Percentiles rank a stretch among this genome's conserved stretches.
Conservation (phyloP, 148 eudicot genomes). For the Beta vulgaris region DNA sequence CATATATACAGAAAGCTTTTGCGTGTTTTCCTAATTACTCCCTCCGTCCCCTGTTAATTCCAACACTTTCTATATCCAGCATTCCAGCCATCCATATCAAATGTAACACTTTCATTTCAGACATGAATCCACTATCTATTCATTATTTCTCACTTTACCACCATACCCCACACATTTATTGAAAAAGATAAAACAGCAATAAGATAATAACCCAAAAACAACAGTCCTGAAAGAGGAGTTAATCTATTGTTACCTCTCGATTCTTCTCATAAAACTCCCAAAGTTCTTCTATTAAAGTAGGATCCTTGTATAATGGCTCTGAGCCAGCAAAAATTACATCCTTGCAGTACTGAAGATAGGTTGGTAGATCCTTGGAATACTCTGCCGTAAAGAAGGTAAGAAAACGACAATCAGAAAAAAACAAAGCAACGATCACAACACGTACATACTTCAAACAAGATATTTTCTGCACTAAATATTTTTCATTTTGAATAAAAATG, state of each 20-base stretch:
- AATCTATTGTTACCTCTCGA: constrained; percentile 45
- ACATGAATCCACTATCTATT: too few relatives aligned
- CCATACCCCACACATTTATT: too few relatives aligned
- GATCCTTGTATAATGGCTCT: constrained; percentile 44
- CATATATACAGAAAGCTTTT: background rate
- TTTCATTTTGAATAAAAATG: background rate
- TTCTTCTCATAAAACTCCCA: constrained; percentile 55
- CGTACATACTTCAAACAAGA: background rate
- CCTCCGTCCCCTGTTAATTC: too few relatives aligned
- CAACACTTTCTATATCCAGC: too few relatives aligned
- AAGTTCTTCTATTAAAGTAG: constrained; percentile 45
- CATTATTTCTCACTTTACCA: too few relatives aligned
- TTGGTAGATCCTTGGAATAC: constrained; percentile 48
- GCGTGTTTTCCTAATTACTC: too few relatives aligned
- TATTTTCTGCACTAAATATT: background rate
- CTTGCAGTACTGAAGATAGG: constrained; percentile 71
- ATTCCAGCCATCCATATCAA: too few relatives aligned
- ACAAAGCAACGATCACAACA: background rate
- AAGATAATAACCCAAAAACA: too few relatives aligned
- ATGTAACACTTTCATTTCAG: too few relatives aligned
- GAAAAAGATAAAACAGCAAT: too few relatives aligned
- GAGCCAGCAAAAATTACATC: constrained; percentile 77
- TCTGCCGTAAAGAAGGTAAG: constrained; percentile 37
- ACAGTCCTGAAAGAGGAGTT: background rate
- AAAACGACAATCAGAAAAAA: constrained; percentile 10